A percentile compares a stretch with the other conserved stretches of the same genome.
Conservation (phyloP, 371 early-diverging fungal genomes). For the Nematocida sp. region DNA sequence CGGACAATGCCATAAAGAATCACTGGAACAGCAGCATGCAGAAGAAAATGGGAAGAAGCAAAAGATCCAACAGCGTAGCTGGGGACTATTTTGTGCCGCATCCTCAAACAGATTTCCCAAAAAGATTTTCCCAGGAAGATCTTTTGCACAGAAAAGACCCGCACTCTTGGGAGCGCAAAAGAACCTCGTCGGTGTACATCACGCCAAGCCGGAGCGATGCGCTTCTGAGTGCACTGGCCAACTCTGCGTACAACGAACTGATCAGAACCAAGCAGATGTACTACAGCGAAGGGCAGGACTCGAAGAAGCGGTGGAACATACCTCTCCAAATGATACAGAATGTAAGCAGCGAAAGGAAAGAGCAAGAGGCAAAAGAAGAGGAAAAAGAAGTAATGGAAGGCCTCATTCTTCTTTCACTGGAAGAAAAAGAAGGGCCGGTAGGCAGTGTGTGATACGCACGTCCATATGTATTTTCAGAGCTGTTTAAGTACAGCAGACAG, state of each 20-base stretch:
- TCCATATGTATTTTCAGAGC: too few relatives aligned
- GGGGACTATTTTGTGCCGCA: slow-evolving; percentile 45
- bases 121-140: slow-evolving; percentile 1
- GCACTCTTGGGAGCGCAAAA: neutral
- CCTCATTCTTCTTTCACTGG: slow-evolving; percentile 28
- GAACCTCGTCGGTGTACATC: slow-evolving; percentile 33
- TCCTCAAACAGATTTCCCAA: too few relatives aligned
- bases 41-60: slow-evolving; percentile 51
- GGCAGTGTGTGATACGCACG: too few relatives aligned
- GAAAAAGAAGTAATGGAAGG: slow-evolving; percentile 40
- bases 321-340: slow-evolving; percentile 40
- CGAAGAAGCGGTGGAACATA: slow-evolving; percentile 39
- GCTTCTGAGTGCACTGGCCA: slow-evolving; percentile 39
- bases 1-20: slow-evolving; percentile 66
- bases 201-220: neutral
- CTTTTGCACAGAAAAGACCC: neutral
- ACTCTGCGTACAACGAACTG: slow-evolving; percentile 47
- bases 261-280: slow-evolving; percentile 50
- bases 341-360: neutral
- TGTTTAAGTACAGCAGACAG: too few relatives aligned
- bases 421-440: too few relatives aligned
- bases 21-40: slow-evolving; percentile 64
- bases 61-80: slow-evolving; percentile 55
- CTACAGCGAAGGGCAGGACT: slow-evolving; percentile 30
- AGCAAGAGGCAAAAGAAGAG: slow-evolving; percentile 21